Evolutionary conservation across 2,329 filamentous ascomycete genomes (phyloP).

Genomic region (Alternaria burnsii): DNA sequence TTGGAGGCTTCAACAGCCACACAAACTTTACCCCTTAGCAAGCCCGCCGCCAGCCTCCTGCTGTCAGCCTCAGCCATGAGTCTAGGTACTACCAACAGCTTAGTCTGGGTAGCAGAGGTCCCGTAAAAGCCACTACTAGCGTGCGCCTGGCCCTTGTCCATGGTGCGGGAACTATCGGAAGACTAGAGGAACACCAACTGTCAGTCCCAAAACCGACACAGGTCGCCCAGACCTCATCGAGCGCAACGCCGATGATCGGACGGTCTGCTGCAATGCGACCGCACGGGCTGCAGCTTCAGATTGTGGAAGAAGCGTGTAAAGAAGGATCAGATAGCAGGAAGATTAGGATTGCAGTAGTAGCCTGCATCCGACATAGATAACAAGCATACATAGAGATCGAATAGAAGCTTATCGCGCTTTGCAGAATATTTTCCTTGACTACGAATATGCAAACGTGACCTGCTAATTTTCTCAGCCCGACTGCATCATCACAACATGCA

Average conservation of each 20-base stretch:
- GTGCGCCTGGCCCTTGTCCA: constrained; percentile 8
- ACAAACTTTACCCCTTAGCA: constrained; percentile 5
- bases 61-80: constrained; percentile 3
- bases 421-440: background rate
- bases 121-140: constrained; percentile 13
- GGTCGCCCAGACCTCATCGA: constrained; percentile 5
- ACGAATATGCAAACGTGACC: constrained; percentile 1
- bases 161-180: constrained; percentile 14
- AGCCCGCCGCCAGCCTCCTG: constrained; percentile 8
- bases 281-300: constrained; percentile 9
- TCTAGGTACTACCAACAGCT: constrained; percentile 8
- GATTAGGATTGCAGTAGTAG: constrained; percentile 1
- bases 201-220: constrained; percentile 3
- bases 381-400: background rate
- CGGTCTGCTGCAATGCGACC: constrained; percentile 11
- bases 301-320: background rate
- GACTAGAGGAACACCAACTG: constrained; percentile 8
- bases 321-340: background rate
- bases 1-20: constrained; percentile 2
- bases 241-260: constrained; percentile 8
- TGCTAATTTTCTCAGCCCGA: constrained; percentile 2
- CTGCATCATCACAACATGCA: background rate
- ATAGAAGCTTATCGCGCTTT: constrained; percentile 4
- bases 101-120: background rate
- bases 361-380: background rate